These are phyloP conservation scores for Cucumis cinereus DNA, from an alignment of 306 rosid genomes.

Conservation along the genomic window DNA sequence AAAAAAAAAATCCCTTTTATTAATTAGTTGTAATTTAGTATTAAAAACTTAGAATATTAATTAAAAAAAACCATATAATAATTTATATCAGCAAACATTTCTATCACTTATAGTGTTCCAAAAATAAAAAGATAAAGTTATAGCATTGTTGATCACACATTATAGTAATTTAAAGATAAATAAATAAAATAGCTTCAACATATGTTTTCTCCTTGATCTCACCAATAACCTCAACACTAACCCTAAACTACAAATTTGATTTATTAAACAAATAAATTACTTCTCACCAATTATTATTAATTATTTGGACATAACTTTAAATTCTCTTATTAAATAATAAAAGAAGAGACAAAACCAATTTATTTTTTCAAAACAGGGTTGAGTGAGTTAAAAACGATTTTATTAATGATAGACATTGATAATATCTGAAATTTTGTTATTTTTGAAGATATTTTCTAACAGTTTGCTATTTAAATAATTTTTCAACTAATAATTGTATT, in stretches of 20 bases:
- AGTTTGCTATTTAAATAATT: too few species aligned
- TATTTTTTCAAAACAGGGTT: too few species aligned
- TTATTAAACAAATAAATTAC: not conserved
- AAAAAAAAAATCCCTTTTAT: not conserved
- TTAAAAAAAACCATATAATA: not conserved
- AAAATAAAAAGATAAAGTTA: not conserved
- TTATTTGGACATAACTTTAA: not conserved
- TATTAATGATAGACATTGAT: too few species aligned
- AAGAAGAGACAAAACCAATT: too few species aligned
- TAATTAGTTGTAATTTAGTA: not conserved
- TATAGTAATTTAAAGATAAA: not conserved
- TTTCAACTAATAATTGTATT: too few species aligned
- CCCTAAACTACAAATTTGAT: not conserved
- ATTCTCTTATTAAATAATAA: not conserved
- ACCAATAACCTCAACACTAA: not conserved
- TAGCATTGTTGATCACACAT: not conserved
- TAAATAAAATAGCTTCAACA: not conserved
- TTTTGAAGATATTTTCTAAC: too few species aligned
- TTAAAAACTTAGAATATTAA: not conserved
- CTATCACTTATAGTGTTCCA: not conserved
- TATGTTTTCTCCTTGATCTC: not conserved
- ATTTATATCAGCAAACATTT: not conserved
- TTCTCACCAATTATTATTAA: not conserved
- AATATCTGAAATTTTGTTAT: too few species aligned
- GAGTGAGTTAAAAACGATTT: too few species aligned